Conservation (phyloP, 2,329 filamentous ascomycete species). For the Claviceps sp. region DNA sequence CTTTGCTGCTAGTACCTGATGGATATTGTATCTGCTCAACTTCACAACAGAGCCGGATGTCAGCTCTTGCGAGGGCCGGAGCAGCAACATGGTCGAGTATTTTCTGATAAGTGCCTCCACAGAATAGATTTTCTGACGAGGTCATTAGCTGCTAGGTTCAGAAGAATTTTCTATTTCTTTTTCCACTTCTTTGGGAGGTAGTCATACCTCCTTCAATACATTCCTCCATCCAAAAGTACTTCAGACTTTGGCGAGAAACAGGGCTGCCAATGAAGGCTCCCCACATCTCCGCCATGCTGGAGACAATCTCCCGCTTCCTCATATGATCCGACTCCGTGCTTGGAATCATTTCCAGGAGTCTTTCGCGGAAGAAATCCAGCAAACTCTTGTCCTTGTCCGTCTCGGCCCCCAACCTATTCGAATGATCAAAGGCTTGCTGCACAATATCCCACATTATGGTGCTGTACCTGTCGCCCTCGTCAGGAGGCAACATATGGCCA, state of each 20-base stretch:
- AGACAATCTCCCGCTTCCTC: conserved; percentile 28
- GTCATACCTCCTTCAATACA: conserved; percentile 54
- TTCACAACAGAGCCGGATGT: conserved; percentile 37
- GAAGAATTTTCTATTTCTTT: background rate
- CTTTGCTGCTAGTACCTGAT: conserved; percentile 15
- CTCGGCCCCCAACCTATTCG: conserved; percentile 39
- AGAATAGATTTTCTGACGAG: conserved; percentile 43
- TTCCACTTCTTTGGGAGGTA: background rate
- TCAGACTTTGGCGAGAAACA: conserved; percentile 52
- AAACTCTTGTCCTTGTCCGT: conserved; percentile 36
- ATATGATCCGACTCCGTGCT: conserved; percentile 27
- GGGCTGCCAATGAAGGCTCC: conserved; percentile 58
- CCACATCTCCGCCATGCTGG: conserved; percentile 51
- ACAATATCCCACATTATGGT: conserved; percentile 55
- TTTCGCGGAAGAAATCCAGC: conserved; percentile 37
- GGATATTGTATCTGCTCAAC: conserved; percentile 29
- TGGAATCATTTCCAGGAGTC: conserved; percentile 32
- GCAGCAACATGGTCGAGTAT: conserved; percentile 45
- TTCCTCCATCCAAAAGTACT: conserved; percentile 68
- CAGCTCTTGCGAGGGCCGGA: conserved; percentile 40
- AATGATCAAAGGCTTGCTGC: conserved; percentile 52
- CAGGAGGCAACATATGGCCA: conserved; percentile 34
- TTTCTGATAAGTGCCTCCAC: conserved; percentile 44
- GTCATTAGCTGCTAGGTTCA: background rate
- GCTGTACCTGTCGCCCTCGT: conserved; percentile 33